Evolutionary conservation across 129 eudicot species (phyloP), one percentile per base, ranked within the genome.

Genomic region (Ambrosia trifida): DNA sequence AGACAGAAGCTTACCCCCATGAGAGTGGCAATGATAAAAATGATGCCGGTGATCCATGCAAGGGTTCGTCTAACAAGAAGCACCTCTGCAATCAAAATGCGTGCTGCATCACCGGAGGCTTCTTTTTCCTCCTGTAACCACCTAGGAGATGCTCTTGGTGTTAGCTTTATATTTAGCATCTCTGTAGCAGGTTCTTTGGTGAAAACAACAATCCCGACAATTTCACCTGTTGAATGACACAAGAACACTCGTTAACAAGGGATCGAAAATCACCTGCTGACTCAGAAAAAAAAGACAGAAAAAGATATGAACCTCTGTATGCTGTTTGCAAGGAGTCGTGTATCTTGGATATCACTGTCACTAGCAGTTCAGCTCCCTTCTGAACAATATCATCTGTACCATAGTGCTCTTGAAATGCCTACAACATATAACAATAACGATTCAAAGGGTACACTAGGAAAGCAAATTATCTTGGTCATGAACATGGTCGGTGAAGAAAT

Each of bases 21-120:
- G 69, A 89, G 81, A 60, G 97, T 85, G 81, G 99, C 73, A 72
- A 94, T 66, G 60, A 94, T 30, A 66, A 94, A 84, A 54, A 94
- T 74, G 63, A 94, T 82, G 78, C 99, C 99, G 0, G 99, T 90
- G 13, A 79, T 78, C 99, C 99, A 94, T 31, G 99, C 97, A 72
- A 94, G 83, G 66, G 89, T 80, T 31, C 62, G 72, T 73, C 98
- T 85, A 43, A 94, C 98, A 35, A 94, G 80, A 16, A 74, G 57
- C 50, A 87, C 81, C 77, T 94, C 90, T 17, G 81, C 90, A 77
- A 80, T 65, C 8, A 58, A 66, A 53, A 18, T 28, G 38, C 10
- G 65, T 4, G 38, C n/a, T 20, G 81, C n/a, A 31, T 47, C 80
- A n/a, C 70, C 62, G 19, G 83, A 79, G 35, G 61, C 64, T 35